Base-by-base conservation (phyloP, 495 filamentous ascomycete species). In the Rhypophila decipiens region DNA sequence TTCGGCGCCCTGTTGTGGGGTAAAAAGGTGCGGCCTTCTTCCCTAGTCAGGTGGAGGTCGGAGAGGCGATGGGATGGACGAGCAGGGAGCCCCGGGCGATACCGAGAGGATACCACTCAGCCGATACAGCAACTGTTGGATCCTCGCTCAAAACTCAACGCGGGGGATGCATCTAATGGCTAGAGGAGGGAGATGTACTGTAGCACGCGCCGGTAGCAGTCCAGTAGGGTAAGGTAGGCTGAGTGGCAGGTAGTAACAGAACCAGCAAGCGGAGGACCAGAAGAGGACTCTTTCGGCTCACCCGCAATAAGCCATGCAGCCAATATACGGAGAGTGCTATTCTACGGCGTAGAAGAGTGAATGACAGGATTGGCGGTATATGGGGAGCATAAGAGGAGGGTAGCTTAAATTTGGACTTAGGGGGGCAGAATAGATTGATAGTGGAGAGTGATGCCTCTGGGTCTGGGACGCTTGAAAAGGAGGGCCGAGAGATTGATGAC, bases 1-100 rank as follows among this genome's bases (percentile, higher is more conserved):
- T 58, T 59, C 56, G 58, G 56, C 51, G 60, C 36, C 36, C 43
- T 46, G 50, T 50, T 61, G 56, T 59, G 58, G 61, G 58, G 61
- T 56, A 60, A 52, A 48, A 52, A 40, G 49, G 39, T 39, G 40
- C 20, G 33, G 24, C 5, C 24, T 33, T 48, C 27, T 39, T 33
- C 48, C 5, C 15, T 34, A n/a, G 46, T 38, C n/a, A n/a, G n/a
- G 37, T 10, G 4, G 27, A 31, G 7, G 27, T 31, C 13, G 27
- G 13, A 35, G 39, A 41, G 24, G 18, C 39, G 23, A 24, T 40
- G 43, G 41, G 29, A 41, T 39, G 36, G 22, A 40, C 22, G 34
- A 42, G 40, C 47, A 48, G 44, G 44, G 55, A 51, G 35, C 27
- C 40, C 47, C 44, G 37, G 21, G 55, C 24, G 41, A 46, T 44